Conservation (phyloP, 345 rosid species). For the Nephelium lappaceum region DNA sequence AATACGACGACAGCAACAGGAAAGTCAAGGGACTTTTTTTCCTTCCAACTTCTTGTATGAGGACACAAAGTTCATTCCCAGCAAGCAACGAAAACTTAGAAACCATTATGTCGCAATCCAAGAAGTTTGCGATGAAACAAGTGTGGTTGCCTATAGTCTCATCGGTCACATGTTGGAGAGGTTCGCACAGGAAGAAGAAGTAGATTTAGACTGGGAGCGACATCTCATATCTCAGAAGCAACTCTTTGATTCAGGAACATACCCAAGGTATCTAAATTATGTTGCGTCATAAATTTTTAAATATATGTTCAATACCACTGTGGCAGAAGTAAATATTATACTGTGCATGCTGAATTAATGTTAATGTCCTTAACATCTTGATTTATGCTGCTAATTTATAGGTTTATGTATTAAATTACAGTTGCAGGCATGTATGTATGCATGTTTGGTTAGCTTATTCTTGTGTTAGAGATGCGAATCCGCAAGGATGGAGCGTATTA, state of each 20-base stretch:
- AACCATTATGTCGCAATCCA: slow-evolving; percentile 74
- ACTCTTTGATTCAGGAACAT: slow-evolving; percentile 39
- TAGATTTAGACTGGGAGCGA: slow-evolving; percentile 38
- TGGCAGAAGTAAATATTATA: neutral
- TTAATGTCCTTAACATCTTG: neutral
- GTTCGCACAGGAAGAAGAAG: slow-evolving; percentile 45
- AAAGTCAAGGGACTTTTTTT: slow-evolving; percentile 20
- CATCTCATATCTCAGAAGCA: slow-evolving; percentile 52
- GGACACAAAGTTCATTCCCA: slow-evolving; percentile 27
- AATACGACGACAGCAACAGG: slow-evolving; percentile 28
- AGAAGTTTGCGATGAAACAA: slow-evolving; percentile 70
- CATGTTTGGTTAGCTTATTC: neutral
- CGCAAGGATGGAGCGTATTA: neutral
- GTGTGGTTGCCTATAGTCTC: slow-evolving; percentile 69
- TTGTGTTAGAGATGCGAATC: neutral
- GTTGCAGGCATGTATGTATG: neutral
- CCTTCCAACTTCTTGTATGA: slow-evolving; percentile 28
- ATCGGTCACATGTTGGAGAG: slow-evolving; percentile 59
- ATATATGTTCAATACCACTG: neutral
- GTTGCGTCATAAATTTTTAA: neutral
- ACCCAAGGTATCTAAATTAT: slow-evolving; percentile 38
- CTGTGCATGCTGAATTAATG: neutral
- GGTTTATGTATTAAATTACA: neutral
- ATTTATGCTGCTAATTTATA: neutral
- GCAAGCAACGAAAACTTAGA: slow-evolving; percentile 25